Evolutionary conservation across 2,329 filamentous ascomycete species (phyloP).

Genomic region (Ophiostoma perfectum): DNA sequence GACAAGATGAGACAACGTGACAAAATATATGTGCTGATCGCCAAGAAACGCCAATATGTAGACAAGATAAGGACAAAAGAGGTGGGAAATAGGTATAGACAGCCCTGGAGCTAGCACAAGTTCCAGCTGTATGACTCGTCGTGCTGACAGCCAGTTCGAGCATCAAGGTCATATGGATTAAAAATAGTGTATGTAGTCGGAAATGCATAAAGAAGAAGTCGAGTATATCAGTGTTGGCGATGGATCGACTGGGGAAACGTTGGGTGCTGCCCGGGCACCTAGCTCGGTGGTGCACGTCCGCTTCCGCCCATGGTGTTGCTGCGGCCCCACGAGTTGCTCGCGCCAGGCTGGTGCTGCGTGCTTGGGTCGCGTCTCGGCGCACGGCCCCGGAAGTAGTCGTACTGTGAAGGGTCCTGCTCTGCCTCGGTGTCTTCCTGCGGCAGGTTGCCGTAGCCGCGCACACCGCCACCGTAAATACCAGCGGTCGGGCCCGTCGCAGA

Average conservation of each 20-base stretch:
- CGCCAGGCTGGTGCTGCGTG: background rate
- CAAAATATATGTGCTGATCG: constrained; percentile 1
- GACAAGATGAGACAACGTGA: background rate
- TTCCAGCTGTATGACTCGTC: background rate
- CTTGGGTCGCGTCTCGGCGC: constrained; percentile 22
- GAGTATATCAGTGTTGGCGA: background rate
- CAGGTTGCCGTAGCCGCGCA: constrained; percentile 54
- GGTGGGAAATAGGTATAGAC: constrained; percentile 14
- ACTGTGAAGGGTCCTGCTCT: constrained; percentile 43
- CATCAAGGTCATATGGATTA: constrained; percentile 12
- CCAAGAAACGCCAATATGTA: constrained; percentile 3
- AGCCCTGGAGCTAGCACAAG: background rate
- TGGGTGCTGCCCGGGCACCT: constrained; percentile 23
- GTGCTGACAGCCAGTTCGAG: constrained; percentile 22
- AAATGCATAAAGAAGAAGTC: constrained; percentile 3
- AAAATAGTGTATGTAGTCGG: background rate
- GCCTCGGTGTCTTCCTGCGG: constrained; percentile 46
- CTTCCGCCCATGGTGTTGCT: constrained; percentile 17
- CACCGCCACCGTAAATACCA: constrained; percentile 53
- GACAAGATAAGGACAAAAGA: constrained; percentile 8
- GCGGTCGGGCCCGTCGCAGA: constrained; percentile 31
- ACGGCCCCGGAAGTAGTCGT: constrained; percentile 52
- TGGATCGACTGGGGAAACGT: background rate
- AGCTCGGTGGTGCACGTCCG: constrained; percentile 22
- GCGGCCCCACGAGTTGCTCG: constrained; percentile 21